phyloP scores from a whole-genome alignment of 2,329 filamentous ascomycete genomes.

The Drechslera avenae region DNA sequence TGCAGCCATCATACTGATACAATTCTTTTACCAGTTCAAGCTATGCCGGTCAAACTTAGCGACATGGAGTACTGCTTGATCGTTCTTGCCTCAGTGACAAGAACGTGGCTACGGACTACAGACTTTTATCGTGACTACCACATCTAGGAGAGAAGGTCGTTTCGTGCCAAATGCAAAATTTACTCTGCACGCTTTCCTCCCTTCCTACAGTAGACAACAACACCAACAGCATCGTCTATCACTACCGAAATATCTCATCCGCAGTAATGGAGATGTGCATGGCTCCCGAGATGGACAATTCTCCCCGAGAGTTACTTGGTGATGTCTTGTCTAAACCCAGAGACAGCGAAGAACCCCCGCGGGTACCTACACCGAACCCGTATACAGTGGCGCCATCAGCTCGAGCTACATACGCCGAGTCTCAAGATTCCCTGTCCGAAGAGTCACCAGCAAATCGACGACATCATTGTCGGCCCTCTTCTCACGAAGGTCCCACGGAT shows the following conservation, averaged over 20 bases:
- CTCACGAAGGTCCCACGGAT: background rate
- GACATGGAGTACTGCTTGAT: background rate
- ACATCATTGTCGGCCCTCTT: background rate
- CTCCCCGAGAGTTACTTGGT: background rate
- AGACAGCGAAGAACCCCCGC: background rate
- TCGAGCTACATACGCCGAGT: background rate
- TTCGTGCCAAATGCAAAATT: background rate
- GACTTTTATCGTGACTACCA: background rate
- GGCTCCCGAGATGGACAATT: background rate
- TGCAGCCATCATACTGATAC: no score
- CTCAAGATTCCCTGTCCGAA: background rate
- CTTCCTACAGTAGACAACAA: background rate
- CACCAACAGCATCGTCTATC: constrained; percentile 18
- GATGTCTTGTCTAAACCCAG: background rate
- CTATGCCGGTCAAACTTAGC: no score
- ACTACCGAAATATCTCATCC: constrained; percentile 14
- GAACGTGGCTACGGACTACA: background rate
- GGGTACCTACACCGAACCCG: background rate
- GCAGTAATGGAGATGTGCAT: constrained; percentile 5
- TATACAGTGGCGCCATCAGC: background rate
- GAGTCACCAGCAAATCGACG: background rate
- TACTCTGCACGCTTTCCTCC: background rate
- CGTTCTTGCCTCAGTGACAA: background rate
- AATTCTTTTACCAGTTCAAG: no score
- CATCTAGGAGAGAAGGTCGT: background rate